phyloP scores from a whole-genome alignment of 208 protist species.

The Leishmania major region DNA sequence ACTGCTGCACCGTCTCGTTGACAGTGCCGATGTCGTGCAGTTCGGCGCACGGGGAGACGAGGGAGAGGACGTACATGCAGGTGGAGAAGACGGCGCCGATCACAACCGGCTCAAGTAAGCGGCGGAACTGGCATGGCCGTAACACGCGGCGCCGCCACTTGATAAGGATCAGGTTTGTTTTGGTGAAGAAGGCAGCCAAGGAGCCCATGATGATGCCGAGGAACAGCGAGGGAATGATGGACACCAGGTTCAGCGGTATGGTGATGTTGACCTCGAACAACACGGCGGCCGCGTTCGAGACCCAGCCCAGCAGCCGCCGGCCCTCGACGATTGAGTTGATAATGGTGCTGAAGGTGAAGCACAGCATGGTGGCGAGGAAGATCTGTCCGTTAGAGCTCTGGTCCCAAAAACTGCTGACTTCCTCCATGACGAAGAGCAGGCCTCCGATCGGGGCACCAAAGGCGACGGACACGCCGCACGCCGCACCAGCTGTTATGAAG shows the following conservation, averaged over 20 bases:
- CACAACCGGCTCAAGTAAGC: slow-evolving; percentile 76
- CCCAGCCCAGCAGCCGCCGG: slow-evolving; percentile 74
- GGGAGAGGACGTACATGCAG: slow-evolving; percentile 56
- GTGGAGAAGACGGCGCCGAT: slow-evolving; percentile 58
- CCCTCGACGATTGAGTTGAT: slow-evolving; percentile 83
- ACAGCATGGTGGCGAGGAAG: slow-evolving; percentile 94
- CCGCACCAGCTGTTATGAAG: slow-evolving; percentile 94
- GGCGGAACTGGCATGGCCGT: slow-evolving; percentile 49
- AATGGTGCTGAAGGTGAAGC: slow-evolving; percentile 81
- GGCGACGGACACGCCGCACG: slow-evolving; percentile 94
- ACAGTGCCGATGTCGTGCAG: slow-evolving; percentile 36
- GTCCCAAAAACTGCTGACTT: slow-evolving; percentile 93
- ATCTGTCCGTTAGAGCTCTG: slow-evolving; percentile 91
- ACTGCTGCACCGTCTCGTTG: slow-evolving; percentile 52
- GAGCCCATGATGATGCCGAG: slow-evolving; percentile 84
- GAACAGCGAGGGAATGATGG: slow-evolving; percentile 86
- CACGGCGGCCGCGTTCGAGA: slow-evolving; percentile 82
- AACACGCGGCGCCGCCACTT: slow-evolving; percentile 69
- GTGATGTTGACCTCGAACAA: slow-evolving; percentile 90
- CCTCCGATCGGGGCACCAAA: slow-evolving; percentile 96
- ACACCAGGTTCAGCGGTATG: slow-evolving; percentile 83
- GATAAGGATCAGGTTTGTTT: slow-evolving; percentile 83
- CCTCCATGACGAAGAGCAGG: slow-evolving; percentile 96
- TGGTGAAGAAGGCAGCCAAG: slow-evolving; percentile 89
- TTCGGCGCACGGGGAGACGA: slow-evolving; percentile 47